Percentiles rank a stretch among this genome's conserved stretches.
Conservation (phyloP, 202 grass and related monocot species). For the Digitaria exilis region DNA sequence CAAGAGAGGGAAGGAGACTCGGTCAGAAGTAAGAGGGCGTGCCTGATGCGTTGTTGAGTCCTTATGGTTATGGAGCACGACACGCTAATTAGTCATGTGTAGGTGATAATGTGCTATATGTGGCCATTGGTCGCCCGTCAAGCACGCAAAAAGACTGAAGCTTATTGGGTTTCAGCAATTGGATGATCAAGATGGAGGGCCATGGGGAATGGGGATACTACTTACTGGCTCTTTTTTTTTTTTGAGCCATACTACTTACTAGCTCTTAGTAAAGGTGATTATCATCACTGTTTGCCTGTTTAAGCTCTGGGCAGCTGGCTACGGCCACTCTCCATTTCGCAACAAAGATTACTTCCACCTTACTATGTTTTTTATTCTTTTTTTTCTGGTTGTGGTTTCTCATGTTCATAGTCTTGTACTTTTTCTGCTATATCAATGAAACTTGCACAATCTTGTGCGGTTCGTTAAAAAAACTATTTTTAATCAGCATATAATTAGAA, state of each 20-base stretch:
- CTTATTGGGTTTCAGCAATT: neutral
- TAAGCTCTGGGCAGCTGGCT: neutral
- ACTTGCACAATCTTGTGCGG: too few relatives aligned
- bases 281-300: neutral
- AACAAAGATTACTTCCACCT: neutral
- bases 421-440: too few relatives aligned
- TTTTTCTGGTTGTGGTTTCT: too few relatives aligned
- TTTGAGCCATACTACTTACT: too few relatives aligned
- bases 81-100: neutral
- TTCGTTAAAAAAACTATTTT: too few relatives aligned
- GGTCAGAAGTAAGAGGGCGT: constrained; percentile 19
- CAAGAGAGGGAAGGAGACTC: neutral
- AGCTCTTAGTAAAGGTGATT: neutral
- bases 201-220: too few relatives aligned
- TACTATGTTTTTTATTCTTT: too few relatives aligned
- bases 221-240: too few relatives aligned
- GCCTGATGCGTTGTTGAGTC: neutral
- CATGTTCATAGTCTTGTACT: too few relatives aligned
- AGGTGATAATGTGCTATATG: neutral
- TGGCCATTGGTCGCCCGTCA: neutral
- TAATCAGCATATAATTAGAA: too few relatives aligned
- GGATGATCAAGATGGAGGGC: neutral
- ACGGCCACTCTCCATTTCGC: neutral
- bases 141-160: constrained; percentile 12
- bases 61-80: too few relatives aligned